phyloP scores from a whole-genome alignment of 768 basidiomycete species.

The Pulveroboletus ravenelii region DNA sequence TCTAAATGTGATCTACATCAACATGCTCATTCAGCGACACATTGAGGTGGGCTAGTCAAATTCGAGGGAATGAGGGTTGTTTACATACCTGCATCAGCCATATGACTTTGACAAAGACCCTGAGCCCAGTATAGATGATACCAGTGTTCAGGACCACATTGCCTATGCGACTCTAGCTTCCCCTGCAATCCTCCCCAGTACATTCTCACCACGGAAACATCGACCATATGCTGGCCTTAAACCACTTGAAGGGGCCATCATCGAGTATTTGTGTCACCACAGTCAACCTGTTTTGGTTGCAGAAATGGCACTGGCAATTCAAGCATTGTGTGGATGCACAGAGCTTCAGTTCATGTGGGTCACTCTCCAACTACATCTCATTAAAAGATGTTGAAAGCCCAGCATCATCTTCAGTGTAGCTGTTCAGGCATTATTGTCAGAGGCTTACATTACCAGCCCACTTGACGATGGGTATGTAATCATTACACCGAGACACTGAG shows the following conservation, averaged over 20 bases:
- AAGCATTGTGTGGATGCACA: slow-evolving; percentile 12
- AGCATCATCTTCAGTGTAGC: slow-evolving; percentile 9
- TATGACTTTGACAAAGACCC: not conserved
- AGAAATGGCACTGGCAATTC: slow-evolving; percentile 15
- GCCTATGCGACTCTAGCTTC: not conserved
- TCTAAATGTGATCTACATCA: slow-evolving; percentile 19
- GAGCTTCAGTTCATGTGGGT: slow-evolving; percentile 20
- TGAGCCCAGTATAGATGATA: not conserved
- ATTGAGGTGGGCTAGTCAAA: slow-evolving; percentile 6
- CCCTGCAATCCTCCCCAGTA: slow-evolving; percentile 6
- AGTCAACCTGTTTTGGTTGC: slow-evolving; percentile 1
- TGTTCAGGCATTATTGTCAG: slow-evolving; percentile 20
- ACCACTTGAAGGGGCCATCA: slow-evolving; percentile 14
- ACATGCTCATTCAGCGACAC: slow-evolving; percentile 5
- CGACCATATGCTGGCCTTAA: slow-evolving; percentile 15
- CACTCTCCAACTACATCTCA: not conserved
- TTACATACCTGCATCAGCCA: slow-evolving; percentile 5
- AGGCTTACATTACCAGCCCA: slow-evolving; percentile 30
- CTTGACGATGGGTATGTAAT: slow-evolving; percentile 28
- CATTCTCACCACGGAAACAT: slow-evolving; percentile 21
- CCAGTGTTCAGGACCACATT: not conserved
- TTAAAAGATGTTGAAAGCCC: not conserved
- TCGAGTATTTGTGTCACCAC: slow-evolving; percentile 16
- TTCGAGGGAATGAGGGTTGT: not conserved
- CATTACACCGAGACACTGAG: slow-evolving; percentile 25